phyloP scores from a whole-genome alignment of 2,329 filamentous ascomycete species.

The Phoma herbarum region DNA sequence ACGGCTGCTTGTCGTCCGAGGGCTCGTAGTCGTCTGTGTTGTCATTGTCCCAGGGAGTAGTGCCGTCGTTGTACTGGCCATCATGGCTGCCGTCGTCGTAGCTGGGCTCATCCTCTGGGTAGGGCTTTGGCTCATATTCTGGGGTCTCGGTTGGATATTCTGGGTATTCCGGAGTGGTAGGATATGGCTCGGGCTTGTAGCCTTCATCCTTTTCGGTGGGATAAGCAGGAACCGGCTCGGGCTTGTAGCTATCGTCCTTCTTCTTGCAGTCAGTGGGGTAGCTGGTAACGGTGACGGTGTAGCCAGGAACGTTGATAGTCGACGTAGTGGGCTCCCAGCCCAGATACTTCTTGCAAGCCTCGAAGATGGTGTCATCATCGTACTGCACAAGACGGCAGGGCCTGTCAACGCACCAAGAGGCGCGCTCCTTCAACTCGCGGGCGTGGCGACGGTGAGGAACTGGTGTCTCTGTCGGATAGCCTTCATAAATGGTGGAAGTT shows the following conservation, averaged over 20 bases:
- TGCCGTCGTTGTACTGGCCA: slow-evolving; percentile 5
- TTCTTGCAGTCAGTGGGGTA: slow-evolving; percentile 19
- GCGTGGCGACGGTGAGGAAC: slow-evolving; percentile 12
- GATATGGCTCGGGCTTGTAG: slow-evolving; percentile 8
- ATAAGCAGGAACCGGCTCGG: slow-evolving; percentile 5
- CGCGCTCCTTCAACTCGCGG: not conserved
- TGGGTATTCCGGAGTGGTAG: not conserved
- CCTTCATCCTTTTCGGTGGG: not conserved
- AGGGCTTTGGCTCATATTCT: not conserved
- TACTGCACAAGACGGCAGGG: slow-evolving; percentile 29
- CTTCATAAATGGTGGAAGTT: slow-evolving; percentile 9
- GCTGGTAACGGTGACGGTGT: slow-evolving; percentile 12
- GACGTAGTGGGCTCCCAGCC: not conserved
- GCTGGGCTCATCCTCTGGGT: slow-evolving; percentile 1
- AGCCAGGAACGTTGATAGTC: slow-evolving; percentile 10
- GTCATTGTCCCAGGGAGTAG: slow-evolving; percentile 3
- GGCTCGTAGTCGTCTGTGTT: not conserved
- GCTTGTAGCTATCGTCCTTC: slow-evolving; percentile 5
- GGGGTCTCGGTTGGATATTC: not conserved
- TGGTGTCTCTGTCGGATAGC: slow-evolving; percentile 12
- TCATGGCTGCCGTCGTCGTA: slow-evolving; percentile 5
- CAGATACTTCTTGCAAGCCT: slow-evolving; percentile 26
- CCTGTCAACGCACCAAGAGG: slow-evolving; percentile 23
- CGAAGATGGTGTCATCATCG: slow-evolving; percentile 15
- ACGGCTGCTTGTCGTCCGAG: slow-evolving; percentile 7